Evolutionary conservation across 2,329 filamentous ascomycete genomes (phyloP).

Genomic region (Daldinia sp.): DNA sequence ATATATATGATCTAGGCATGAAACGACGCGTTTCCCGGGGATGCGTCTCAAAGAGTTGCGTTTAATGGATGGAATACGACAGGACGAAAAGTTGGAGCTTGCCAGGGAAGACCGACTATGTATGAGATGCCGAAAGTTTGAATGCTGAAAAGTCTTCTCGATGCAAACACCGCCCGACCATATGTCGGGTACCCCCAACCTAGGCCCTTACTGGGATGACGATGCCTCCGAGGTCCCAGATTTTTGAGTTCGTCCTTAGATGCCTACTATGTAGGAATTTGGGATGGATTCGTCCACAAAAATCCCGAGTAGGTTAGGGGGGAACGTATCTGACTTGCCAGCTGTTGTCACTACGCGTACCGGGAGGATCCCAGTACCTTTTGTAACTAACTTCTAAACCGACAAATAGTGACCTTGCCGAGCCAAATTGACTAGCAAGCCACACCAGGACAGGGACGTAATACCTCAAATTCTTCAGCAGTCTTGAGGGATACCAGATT

Average conservation of each 20-base stretch:
- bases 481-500: constrained; percentile 54
- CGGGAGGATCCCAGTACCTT: constrained; percentile 57
- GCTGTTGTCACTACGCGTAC: constrained; percentile 52
- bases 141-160: constrained; percentile 41
- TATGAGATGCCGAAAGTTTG: constrained; percentile 43
- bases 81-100: constrained; percentile 36
- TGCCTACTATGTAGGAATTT: constrained; percentile 40
- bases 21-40: constrained; percentile 37
- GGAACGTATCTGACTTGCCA: constrained; percentile 48
- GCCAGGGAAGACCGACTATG: constrained; percentile 43
- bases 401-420: constrained; percentile 58
- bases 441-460: constrained; percentile 54
- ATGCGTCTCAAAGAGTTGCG: constrained; percentile 38
- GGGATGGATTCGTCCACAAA: constrained; percentile 46
- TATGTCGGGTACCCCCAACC: constrained; percentile 45
- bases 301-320: constrained; percentile 46
- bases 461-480: constrained; percentile 61
- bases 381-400: constrained; percentile 55
- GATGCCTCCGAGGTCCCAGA: constrained; percentile 47
- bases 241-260: constrained; percentile 46
- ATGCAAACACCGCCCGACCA: constrained; percentile 47
- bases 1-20: constrained; percentile 39
- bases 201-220: constrained; percentile 48
- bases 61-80: constrained; percentile 40
- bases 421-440: constrained; percentile 56